Evolutionary conservation across 345 rosid species (phyloP), one percentile per base, ranked within the genome.

Genomic region (Salix suchowensis): DNA sequence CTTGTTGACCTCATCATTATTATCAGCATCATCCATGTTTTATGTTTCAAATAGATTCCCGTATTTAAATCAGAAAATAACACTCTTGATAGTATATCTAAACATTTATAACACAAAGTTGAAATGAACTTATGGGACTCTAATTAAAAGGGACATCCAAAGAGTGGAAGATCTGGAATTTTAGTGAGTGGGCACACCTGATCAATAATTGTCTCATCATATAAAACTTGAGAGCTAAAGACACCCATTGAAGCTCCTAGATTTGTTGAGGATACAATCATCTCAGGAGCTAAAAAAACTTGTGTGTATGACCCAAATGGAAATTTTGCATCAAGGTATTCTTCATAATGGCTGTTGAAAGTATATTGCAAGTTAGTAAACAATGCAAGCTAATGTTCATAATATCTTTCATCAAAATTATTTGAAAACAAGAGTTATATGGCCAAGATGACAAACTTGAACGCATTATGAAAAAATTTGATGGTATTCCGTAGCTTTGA

Each of bases 281-380:
- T 83, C 83, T 93, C 98, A 71, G 98, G 96, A 82, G 96, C 88
- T 73, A 96, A 67, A 78, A 93, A 96, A 61, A 91, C 88, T 88
- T 92, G 99, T 75, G 94, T 96, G 82, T 96, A 93, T 68, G 92
- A 89, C 28, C 95, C 97, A 87, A 91, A 96, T 62, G 99, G 98
- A 82, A 96, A 96, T 69, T 89, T 89, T 50, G 91, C 87, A 62
- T 90, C 89, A 77, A 96, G 94, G 78, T 96, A 96, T 65, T 90
- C 89, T 85, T 96, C 99, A 82, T 89, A 96, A 83, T 92, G 88
- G 80, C 99, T 96, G 89, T 73, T 74, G 46, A 87, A 84, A 80
- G 58, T 55, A 79, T 65, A 68, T 64, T 24, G 61, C 66, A 84
- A 65, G 65, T 52, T 73, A 81, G 71, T 60, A 76, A 82, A 72